These are phyloP conservation scores for Acanthamoeba polyphaga DNA, from an alignment of 208 protist species.

Conservation along the genomic window DNA sequence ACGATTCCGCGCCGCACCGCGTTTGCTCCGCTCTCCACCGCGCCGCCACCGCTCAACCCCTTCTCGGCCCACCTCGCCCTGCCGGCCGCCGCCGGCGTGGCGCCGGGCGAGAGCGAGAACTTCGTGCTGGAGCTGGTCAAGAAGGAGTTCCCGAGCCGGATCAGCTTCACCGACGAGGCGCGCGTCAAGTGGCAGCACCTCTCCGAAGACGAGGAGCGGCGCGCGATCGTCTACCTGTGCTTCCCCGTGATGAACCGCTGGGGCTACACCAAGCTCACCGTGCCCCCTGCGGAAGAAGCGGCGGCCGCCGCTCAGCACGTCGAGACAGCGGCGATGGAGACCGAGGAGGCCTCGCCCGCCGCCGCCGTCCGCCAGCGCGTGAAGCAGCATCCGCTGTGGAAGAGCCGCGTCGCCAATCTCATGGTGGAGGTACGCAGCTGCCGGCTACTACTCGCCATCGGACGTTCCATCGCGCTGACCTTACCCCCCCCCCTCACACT, in stretches of 20 bases:
- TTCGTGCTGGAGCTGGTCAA: not conserved
- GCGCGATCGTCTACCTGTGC: slow-evolving; percentile 48
- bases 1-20: slow-evolving; percentile 37
- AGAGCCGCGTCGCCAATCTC: slow-evolving; percentile 59
- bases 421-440: not conserved
- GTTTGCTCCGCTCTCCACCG: not conserved
- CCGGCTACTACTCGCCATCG: not conserved
- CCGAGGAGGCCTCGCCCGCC: not conserved
- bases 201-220: slow-evolving; percentile 42
- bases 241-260: slow-evolving; percentile 68
- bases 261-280: slow-evolving; percentile 21
- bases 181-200: slow-evolving; percentile 35
- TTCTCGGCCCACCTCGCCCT: slow-evolving; percentile 58
- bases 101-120: not conserved
- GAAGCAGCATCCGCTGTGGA: slow-evolving; percentile 43
- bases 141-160: slow-evolving; percentile 15
- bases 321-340: not conserved
- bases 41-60: not conserved
- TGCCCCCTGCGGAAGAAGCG: not conserved
- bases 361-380: slow-evolving; percentile 3
- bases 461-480: not conserved
- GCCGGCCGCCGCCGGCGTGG: not conserved
- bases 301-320: not conserved
- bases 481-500: not conserved
- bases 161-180: slow-evolving; percentile 17